These are phyloP conservation scores for Harringtonia aguacate DNA, from an alignment of 2,329 filamentous ascomycete genomes.

Conservation along the genomic window DNA sequence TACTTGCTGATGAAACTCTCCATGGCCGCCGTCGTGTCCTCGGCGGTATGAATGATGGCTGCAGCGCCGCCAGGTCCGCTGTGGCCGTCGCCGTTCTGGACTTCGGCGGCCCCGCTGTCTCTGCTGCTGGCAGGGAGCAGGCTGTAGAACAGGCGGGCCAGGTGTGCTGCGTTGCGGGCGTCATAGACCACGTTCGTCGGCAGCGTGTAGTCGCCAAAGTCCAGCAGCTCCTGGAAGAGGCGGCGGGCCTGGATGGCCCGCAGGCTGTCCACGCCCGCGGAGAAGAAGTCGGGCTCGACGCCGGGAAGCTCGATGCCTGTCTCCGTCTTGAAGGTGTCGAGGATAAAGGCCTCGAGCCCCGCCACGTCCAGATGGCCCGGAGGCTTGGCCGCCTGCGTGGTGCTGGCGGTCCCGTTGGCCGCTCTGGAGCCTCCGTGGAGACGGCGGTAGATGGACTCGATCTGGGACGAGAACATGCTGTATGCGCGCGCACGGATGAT, in stretches of 20 bases:
- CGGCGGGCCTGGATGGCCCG: constrained; percentile 33
- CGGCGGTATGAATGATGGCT: neutral
- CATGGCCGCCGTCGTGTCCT: constrained; percentile 23
- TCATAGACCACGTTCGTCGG: constrained; percentile 31
- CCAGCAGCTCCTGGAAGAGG: constrained; percentile 26
- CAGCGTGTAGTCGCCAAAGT: constrained; percentile 20
- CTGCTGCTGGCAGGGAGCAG: neutral
- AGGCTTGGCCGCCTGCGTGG: neutral
- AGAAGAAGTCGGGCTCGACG: constrained; percentile 28
- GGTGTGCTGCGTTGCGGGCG: constrained; percentile 22
- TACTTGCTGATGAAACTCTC: constrained; percentile 31
- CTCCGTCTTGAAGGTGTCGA: constrained; percentile 17
- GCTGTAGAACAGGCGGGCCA: constrained; percentile 22
- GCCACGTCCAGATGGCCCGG: constrained; percentile 8
- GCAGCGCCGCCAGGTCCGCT: no score
- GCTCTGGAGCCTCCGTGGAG: constrained; percentile 1
- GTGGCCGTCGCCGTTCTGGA: neutral
- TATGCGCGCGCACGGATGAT: constrained; percentile 32
- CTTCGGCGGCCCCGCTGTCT: neutral
- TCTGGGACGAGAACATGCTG: constrained; percentile 21
- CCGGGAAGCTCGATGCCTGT: constrained; percentile 20
- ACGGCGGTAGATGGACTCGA: constrained; percentile 19
- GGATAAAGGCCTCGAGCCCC: constrained; percentile 22
- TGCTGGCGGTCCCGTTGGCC: neutral
- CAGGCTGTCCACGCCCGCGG: constrained; percentile 32